Percentiles rank a stretch among this genome's conserved stretches.
These are phyloP conservation scores for Penicillium janthinellum DNA, from an alignment of 2,329 filamentous ascomycete species.

Conservation along the genomic window DNA sequence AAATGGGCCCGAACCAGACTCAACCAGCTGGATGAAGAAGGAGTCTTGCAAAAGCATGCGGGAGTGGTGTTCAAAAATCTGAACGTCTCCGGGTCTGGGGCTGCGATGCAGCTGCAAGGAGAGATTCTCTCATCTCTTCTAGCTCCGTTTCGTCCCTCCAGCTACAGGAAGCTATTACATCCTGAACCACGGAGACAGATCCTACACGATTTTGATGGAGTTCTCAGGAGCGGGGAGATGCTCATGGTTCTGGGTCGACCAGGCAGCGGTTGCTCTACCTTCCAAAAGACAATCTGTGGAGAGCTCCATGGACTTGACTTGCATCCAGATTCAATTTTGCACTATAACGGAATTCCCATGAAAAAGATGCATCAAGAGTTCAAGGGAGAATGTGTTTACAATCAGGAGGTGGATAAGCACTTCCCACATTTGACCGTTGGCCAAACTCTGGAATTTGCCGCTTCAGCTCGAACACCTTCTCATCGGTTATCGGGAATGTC, in stretches of 20 bases:
- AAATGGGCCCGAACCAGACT: too few relatives aligned
- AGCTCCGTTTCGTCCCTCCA: conserved; percentile 53
- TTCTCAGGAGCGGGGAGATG: conserved; percentile 54
- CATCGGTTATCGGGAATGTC: conserved; percentile 47
- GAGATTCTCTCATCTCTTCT: conserved; percentile 39
- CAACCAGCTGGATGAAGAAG: too few relatives aligned
- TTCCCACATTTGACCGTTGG: conserved; percentile 61
- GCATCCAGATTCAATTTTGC: conserved; percentile 70
- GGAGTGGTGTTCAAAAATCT: too few relatives aligned
- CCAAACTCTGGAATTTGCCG: conserved; percentile 60
- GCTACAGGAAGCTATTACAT: conserved; percentile 55
- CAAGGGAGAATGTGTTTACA: conserved; percentile 44
- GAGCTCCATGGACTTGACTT: conserved; percentile 78
- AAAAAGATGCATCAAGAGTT: conserved; percentile 70
- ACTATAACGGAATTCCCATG: conserved; percentile 70
- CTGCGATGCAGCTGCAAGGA: too few relatives aligned
- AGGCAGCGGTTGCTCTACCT: conserved; percentile 68
- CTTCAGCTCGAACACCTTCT: conserved; percentile 48
- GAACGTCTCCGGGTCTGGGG: too few relatives aligned
- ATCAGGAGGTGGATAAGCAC: conserved; percentile 50
- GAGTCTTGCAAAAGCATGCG: too few relatives aligned
- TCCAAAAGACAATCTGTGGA: conserved; percentile 80
- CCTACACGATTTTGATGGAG: conserved; percentile 56
- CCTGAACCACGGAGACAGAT: conserved; percentile 56
- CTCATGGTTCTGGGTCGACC: conserved; percentile 45